Base-by-base conservation (phyloP, 2,329 filamentous ascomycete genomes). In the Coleophoma eucalyptorum region DNA sequence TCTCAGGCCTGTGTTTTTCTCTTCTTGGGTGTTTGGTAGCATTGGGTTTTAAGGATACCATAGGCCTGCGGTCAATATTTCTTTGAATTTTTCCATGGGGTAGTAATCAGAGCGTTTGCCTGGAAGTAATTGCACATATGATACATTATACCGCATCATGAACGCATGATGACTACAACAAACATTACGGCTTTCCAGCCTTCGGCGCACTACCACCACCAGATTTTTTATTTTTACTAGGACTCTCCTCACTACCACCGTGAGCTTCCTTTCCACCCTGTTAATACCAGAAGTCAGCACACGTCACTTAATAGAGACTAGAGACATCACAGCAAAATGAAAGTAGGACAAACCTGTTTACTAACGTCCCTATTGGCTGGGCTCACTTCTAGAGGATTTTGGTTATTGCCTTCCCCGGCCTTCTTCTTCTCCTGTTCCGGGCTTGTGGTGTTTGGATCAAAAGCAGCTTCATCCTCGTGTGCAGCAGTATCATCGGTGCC, bases 361-460 rank as follows among this genome's bases (percentile, higher is more conserved):
- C 77, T 82, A 16, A 84, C 70, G 1, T 81, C 77, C 43, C 67
- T 71, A 62, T 87, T 87, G 18, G 79, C 81, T 0, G 81, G 80
- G 56, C 79, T 83, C 20, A 79, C 77, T 43, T 85, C 74, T 41
- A 87, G 60, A 5, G 81, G 78, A 57, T 79, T 77, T 69, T 55
- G 59, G 50, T 60, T 20, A 32, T 55, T 65, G 3, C 67, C 72
- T 31, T 70, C 62, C 6, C 65, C 69, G 8, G 74, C 73, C 31
- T 67, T 58, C 5, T 69, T 56, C 58, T 72, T 78, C 68, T 83
- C 80, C 19, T 69, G 62, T 63, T 90, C 84, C 0, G 90, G 90
- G 18, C 76, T 71, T 21, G 87, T 92, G 65, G 80, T 81, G 50
- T 75, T 69, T 0, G 84, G 81, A 64, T 90, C 78, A 68, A 89